Percentiles rank a stretch among this genome's conserved stretches.
phyloP scores from a whole-genome alignment of 805 yeast genomes.

The Nakazawaea wyomingensis region DNA sequence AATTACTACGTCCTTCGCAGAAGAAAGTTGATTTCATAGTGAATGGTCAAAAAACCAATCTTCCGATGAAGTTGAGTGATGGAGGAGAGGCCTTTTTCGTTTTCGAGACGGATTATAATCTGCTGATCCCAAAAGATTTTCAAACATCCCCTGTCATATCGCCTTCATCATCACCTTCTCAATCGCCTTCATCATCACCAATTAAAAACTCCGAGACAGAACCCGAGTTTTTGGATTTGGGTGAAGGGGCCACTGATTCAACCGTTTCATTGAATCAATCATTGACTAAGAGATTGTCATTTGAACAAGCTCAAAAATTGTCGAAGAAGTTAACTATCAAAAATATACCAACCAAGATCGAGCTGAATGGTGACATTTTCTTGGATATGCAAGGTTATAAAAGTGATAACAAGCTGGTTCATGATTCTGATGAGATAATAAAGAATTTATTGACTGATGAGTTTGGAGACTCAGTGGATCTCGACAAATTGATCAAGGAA shows the following conservation, averaged over 20 bases:
- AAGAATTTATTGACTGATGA: slow-evolving; percentile 74
- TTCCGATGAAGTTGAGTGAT: slow-evolving; percentile 96
- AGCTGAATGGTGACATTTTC: slow-evolving; percentile 83
- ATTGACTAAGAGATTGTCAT: slow-evolving; percentile 10
- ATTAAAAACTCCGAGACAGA: slow-evolving; percentile 22
- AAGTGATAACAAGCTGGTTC: slow-evolving; percentile 72
- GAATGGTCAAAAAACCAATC: slow-evolving; percentile 71
- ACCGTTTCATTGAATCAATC: not conserved
- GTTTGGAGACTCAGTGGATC: slow-evolving; percentile 48
- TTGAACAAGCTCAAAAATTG: slow-evolving; percentile 43
- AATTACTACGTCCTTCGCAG: slow-evolving; percentile 87
- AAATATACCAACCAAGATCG: slow-evolving; percentile 84
- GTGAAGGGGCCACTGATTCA: slow-evolving; percentile 22
- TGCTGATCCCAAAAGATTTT: slow-evolving; percentile 67
- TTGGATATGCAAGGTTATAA: slow-evolving; percentile 96
- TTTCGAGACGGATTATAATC: slow-evolving; percentile 66
- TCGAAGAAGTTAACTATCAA: slow-evolving; percentile 60
- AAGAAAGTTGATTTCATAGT: slow-evolving; percentile 88
- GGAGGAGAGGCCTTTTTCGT: slow-evolving; percentile 98
- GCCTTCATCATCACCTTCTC: slow-evolving; percentile 60
- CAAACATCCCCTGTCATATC: slow-evolving; percentile 84
- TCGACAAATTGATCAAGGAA: slow-evolving; percentile 41
- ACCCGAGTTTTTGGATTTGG: slow-evolving; percentile 47
- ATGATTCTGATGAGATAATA: slow-evolving; percentile 70
- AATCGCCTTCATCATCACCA: slow-evolving; percentile 32